These are phyloP conservation scores for Nemania bipapillata DNA, from an alignment of 2,329 filamentous ascomycete species.

Conservation along the genomic window DNA sequence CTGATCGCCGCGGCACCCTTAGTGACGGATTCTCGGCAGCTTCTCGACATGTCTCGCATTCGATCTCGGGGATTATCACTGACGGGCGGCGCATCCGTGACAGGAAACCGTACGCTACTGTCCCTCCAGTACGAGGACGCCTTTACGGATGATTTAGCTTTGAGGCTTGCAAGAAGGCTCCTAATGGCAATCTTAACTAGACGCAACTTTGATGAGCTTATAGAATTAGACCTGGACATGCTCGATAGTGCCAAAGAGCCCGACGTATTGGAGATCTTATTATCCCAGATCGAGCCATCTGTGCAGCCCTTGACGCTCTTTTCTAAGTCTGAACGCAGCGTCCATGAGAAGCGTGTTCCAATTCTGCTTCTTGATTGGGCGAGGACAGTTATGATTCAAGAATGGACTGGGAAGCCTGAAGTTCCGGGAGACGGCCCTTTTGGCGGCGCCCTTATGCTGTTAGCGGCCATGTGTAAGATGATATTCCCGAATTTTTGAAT, in stretches of 20 bases:
- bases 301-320: slow-evolving; percentile 61
- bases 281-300: slow-evolving; percentile 66
- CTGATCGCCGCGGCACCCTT: slow-evolving; percentile 68
- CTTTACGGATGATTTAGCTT: slow-evolving; percentile 69
- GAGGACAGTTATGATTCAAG: slow-evolving; percentile 76
- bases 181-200: slow-evolving; percentile 67
- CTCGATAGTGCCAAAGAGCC: slow-evolving; percentile 50
- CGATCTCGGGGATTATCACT: slow-evolving; percentile 65
- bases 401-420: slow-evolving; percentile 81
- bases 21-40: slow-evolving; percentile 58
- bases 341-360: slow-evolving; percentile 68
- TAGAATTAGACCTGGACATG: slow-evolving; percentile 52
- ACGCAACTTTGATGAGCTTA: slow-evolving; percentile 62
- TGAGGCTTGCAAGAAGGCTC: slow-evolving; percentile 68
- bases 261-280: slow-evolving; percentile 61
- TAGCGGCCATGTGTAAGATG: slow-evolving; percentile 75
- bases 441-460: slow-evolving; percentile 79
- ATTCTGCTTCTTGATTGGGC: slow-evolving; percentile 76
- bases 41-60: slow-evolving; percentile 70
- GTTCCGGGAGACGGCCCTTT: slow-evolving; percentile 76
- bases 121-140: slow-evolving; percentile 71
- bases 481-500: slow-evolving; percentile 9
- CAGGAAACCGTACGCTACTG: slow-evolving; percentile 60
- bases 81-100: slow-evolving; percentile 58
- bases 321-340: slow-evolving; percentile 60